Evolutionary conservation across 768 basidiomycete genomes (phyloP).

Genomic region (Kwoniella heveanensis): DNA sequence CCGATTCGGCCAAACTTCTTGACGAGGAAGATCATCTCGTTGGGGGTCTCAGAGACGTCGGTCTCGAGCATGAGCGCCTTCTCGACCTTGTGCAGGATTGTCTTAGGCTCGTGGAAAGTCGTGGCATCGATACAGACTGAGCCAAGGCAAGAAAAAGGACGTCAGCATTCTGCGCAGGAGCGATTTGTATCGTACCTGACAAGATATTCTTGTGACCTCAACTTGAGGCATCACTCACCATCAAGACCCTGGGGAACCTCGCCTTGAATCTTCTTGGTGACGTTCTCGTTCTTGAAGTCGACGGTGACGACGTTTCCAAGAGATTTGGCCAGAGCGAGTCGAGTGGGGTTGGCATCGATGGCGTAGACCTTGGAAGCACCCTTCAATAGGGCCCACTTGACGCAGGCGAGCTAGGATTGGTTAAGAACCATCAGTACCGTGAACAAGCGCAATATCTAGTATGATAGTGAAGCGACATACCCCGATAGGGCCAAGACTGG

Average conservation of each 20-base stretch:
- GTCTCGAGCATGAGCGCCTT: conserved; percentile 75
- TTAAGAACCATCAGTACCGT: conserved; percentile 33
- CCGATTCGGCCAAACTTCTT: conserved; percentile 62
- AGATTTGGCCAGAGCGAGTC: conserved; percentile 60
- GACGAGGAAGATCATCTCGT: conserved; percentile 61
- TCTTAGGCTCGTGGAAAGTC: conserved; percentile 73
- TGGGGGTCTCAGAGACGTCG: conserved; percentile 68
- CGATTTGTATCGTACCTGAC: no score
- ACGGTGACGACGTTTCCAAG: conserved; percentile 62
- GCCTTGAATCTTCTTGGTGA: conserved; percentile 65
- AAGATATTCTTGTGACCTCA: no score
- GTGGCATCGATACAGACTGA: conserved; percentile 50
- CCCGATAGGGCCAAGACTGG: conserved; percentile 66
- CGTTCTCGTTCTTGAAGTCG: conserved; percentile 64
- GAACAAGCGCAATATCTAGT: not conserved
- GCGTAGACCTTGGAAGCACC: conserved; percentile 72
- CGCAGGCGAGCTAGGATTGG: conserved; percentile 38
- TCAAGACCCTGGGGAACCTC: conserved; percentile 63
- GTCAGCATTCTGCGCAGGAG: no score
- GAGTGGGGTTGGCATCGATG: conserved; percentile 66
- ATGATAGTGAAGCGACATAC: conserved; percentile 41
- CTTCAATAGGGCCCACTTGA: conserved; percentile 67
- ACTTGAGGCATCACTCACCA: conserved; percentile 58
- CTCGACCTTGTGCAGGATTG: conserved; percentile 67
- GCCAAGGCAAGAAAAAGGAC: not conserved